These are phyloP conservation scores for Protea cynaroides DNA, from an alignment of 164 flowering plant species.

Conservation along the genomic window DNA sequence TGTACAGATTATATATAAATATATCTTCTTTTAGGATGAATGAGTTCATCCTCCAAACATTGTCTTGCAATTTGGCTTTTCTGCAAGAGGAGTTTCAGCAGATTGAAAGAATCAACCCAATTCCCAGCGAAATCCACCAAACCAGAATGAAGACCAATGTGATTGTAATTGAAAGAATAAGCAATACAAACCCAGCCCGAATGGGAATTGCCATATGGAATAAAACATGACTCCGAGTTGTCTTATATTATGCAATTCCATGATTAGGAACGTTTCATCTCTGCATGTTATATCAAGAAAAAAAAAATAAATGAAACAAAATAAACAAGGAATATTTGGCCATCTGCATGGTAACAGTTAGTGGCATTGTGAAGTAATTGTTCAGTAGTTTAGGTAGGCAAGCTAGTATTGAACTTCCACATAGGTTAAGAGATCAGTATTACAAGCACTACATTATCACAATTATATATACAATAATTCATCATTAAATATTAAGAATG, in stretches of 20 bases:
- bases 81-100: not conserved
- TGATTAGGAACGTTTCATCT: not conserved
- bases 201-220: not conserved
- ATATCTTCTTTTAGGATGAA: too few relatives aligned
- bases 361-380: not conserved
- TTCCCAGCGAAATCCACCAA: not conserved
- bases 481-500: too few relatives aligned
- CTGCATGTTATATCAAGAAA: too few relatives aligned
- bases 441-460: too few relatives aligned
- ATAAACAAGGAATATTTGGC: too few relatives aligned
- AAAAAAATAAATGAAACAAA: too few relatives aligned
- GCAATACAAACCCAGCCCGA: too few relatives aligned
- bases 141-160: not conserved
- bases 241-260: not conserved
- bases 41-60: too few relatives aligned
- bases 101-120: not conserved
- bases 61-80: too few relatives aligned
- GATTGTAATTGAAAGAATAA: too few relatives aligned
- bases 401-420: not conserved
- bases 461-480: too few relatives aligned
- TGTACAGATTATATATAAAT: too few relatives aligned
- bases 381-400: not conserved
- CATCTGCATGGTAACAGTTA: not conserved
- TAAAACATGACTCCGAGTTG: not conserved
- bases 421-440: not conserved